Conservation (phyloP, 2,329 filamentous ascomycete species). For the Alternaria brassicicola region DNA sequence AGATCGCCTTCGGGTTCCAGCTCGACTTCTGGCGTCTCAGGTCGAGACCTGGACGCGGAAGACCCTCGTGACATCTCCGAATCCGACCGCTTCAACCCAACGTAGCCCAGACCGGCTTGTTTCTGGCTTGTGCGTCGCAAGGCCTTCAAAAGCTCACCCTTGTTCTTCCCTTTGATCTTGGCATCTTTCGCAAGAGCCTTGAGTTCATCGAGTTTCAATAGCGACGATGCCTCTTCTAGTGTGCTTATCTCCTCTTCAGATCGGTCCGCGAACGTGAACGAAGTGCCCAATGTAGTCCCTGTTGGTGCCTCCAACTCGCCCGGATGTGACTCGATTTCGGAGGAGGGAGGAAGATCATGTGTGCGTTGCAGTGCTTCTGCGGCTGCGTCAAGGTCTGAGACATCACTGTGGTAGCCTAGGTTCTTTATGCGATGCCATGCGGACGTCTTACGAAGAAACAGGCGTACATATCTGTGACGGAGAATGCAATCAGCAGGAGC, state of each 20-base stretch:
- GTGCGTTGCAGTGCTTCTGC: conserved; percentile 67
- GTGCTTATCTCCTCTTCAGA: conserved; percentile 75
- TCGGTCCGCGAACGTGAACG: conserved; percentile 79
- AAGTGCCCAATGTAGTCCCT: conserved; percentile 57
- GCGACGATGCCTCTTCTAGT: conserved; percentile 80
- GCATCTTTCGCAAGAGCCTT: conserved; percentile 84
- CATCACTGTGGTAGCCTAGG: conserved; percentile 81
- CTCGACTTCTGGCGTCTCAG: conserved; percentile 46
- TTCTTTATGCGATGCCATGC: conserved; percentile 85
- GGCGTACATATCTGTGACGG: conserved; percentile 76
- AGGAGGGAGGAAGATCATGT: conserved; percentile 61
- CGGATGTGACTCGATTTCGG: conserved; percentile 49
- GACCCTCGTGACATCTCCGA: conserved; percentile 62
- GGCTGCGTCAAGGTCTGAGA: conserved; percentile 73
- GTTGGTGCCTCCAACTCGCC: conserved; percentile 57
- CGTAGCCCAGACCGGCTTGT: conserved; percentile 76
- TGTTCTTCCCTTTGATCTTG: conserved; percentile 86
- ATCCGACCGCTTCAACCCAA: conserved; percentile 69
- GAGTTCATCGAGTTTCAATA: conserved; percentile 86
- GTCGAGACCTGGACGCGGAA: conserved; percentile 42
- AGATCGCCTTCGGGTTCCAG: conserved; percentile 37
- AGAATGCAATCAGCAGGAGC: background rate
- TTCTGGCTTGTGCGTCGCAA: conserved; percentile 74
- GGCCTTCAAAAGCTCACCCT: conserved; percentile 76
- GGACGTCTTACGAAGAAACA: conserved; percentile 90